Evolutionary conservation across 192 early-diverging fungal species (phyloP), one percentile per base, ranked within the genome.

Genomic region (Entomortierella beljakovae): DNA sequence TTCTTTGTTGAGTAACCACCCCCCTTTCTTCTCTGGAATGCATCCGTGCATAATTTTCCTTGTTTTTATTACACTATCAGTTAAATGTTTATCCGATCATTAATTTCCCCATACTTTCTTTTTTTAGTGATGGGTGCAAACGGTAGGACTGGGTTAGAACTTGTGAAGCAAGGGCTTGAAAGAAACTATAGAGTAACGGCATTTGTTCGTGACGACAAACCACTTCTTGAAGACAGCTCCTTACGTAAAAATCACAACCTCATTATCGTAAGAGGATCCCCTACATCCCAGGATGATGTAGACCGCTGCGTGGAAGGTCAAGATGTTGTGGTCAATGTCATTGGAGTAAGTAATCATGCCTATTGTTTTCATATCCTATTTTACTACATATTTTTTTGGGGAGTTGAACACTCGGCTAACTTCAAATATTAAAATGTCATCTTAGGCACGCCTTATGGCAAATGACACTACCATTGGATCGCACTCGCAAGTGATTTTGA

Each of bases 301-400:
- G 82, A 83, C 28, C 55, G 77, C 15, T 77, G 75, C 32, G 64
- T 83, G 13, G 82, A 83, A 52, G 71, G 67, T 1, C 74, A 83
- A 13, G 82, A 83, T 74, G 82, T 73, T 8, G 68, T 83, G 16
- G 68, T 83, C 34, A 83, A 83, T 53, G 66, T 77, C 46, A 66
- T 83, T 62, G 70, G 74, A 49, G 75, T 73, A 64, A 53, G 59
- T 57, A 0, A 1, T 26, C 18, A 20, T 10, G 33, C 18, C 28
- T 25, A 10, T 37, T 38, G 37, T 64, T 49, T 46, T 10, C 53
- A 13, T 20, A 50, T 20, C 43, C 55, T 61, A 25, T 29, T 55
- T 18, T 23, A 34, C 8, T 32, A 1, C 6, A 9, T 29, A 60
- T 37, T 59, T 50, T 23, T 8, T 50, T 50, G 49, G 37, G 13